Evolutionary conservation across 1,139 yeast species (phyloP).

Genomic region (Blastobotrys serpentis): DNA sequence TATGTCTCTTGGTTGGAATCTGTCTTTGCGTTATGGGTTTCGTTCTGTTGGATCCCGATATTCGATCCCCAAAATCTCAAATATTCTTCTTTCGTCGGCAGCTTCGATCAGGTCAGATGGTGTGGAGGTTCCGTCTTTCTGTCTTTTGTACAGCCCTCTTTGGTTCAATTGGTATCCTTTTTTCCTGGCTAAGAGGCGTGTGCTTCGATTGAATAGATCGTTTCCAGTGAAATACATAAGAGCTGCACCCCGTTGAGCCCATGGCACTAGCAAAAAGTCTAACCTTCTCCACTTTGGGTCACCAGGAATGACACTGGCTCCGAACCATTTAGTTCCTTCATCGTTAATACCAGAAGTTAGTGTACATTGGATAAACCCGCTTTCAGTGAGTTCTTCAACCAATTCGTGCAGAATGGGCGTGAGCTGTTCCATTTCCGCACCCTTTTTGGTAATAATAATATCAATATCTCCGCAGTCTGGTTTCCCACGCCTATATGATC

Average conservation of each 20-base stretch:
- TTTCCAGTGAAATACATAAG: slow-evolving; percentile 60
- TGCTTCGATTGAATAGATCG: slow-evolving; percentile 52
- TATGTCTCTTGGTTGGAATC: background rate
- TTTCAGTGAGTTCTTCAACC: slow-evolving; percentile 32
- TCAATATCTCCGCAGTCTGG: slow-evolving; percentile 58
- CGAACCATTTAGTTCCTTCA: slow-evolving; percentile 36
- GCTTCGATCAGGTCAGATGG: slow-evolving; percentile 43
- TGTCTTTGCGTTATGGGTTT: no score
- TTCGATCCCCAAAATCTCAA: slow-evolving; percentile 47
- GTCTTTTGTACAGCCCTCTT: slow-evolving; percentile 46
- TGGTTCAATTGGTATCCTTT: slow-evolving; percentile 50
- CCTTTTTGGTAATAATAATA: slow-evolving; percentile 47
- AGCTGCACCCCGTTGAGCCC: slow-evolving; percentile 53
- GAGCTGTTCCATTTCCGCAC: slow-evolving; percentile 30
- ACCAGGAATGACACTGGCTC: slow-evolving; percentile 35
- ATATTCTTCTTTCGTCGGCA: slow-evolving; percentile 48
- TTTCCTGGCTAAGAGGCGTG: slow-evolving; percentile 48
- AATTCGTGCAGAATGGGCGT: slow-evolving; percentile 36
- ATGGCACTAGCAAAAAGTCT: slow-evolving; percentile 54
- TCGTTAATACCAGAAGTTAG: slow-evolving; percentile 27
- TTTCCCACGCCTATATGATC: slow-evolving; percentile 56
- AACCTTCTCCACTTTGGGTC: slow-evolving; percentile 49
- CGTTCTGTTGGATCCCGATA: slow-evolving; percentile 51
- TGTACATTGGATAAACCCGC: slow-evolving; percentile 40
- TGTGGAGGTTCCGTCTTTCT: slow-evolving; percentile 21